Conservation (phyloP, 306 rosid genomes). For the Comarum palustre region DNA sequence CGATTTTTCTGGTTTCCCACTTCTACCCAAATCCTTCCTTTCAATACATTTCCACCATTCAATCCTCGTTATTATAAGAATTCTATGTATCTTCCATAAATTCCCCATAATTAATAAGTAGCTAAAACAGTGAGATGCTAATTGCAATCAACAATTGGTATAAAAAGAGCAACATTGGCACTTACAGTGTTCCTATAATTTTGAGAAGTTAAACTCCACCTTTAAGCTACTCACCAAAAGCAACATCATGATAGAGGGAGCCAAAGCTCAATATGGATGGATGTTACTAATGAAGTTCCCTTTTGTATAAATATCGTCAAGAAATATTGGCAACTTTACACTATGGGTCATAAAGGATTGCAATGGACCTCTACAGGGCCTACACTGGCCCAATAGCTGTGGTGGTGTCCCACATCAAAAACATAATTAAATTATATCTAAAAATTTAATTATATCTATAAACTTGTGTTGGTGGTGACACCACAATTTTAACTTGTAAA, state of each 20-base stretch:
- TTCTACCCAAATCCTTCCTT: not conserved
- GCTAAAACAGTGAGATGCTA: not conserved
- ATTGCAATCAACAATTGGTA: not conserved
- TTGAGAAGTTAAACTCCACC: not conserved
- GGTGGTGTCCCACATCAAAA: not conserved
- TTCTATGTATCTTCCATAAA: not conserved
- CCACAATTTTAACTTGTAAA: too few species aligned
- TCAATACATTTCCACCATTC: not conserved
- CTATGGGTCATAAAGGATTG: not conserved
- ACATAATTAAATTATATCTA: too few species aligned
- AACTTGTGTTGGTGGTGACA: too few species aligned
- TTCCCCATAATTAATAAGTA: too few species aligned
- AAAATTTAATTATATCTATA: too few species aligned
- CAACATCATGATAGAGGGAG: not conserved
- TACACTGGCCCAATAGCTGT: not conserved
- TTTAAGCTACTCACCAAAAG: not conserved
- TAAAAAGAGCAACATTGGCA: not conserved
- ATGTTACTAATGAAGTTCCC: not conserved
- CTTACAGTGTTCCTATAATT: not conserved
- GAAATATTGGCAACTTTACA: not conserved
- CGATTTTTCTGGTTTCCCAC: not conserved
- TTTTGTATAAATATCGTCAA: not conserved
- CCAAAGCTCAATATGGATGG: not conserved
- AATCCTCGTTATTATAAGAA: not conserved
- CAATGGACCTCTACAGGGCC: not conserved